Conservation (phyloP, 139 green algal genomes). For the Picochlorum sp. region DNA sequence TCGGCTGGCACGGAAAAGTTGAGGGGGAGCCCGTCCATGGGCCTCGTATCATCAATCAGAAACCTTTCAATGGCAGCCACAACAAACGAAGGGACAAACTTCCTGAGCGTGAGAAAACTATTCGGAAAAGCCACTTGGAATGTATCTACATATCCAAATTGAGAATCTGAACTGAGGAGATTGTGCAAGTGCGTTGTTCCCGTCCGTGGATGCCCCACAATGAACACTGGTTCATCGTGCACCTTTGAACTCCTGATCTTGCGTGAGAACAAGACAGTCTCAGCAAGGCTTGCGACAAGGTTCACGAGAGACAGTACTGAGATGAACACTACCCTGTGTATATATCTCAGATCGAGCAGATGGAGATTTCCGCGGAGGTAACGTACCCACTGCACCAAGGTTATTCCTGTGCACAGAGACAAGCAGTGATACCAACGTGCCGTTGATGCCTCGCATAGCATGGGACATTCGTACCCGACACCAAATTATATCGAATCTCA, state of each 20-base stretch:
- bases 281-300: conserved; percentile 33
- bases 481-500: no score
- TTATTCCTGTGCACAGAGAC: not conserved
- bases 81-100: conserved; percentile 24
- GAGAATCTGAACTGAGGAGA: conserved; percentile 30
- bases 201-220: conserved; percentile 48
- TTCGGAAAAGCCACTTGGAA: conserved; percentile 56
- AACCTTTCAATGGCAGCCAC: not conserved
- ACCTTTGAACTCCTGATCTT: conserved; percentile 22
- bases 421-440: no score
- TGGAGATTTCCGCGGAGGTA: not conserved
- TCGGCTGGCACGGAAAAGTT: conserved; percentile 38
- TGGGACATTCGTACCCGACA: no score
- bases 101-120: conserved; percentile 40
- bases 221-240: conserved; percentile 44
- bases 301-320: conserved; percentile 42
- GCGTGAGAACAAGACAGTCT: conserved; percentile 24
- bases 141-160: conserved; percentile 46
- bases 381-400: not conserved
- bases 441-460: no score
- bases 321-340: conserved; percentile 45
- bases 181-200: conserved; percentile 70
- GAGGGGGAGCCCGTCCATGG: conserved; percentile 63
- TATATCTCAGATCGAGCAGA: not conserved
- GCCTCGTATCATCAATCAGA: conserved; percentile 41